phyloP scores from a whole-genome alignment of 257 asterid genomes.

The Jaltomata sinuosa region DNA sequence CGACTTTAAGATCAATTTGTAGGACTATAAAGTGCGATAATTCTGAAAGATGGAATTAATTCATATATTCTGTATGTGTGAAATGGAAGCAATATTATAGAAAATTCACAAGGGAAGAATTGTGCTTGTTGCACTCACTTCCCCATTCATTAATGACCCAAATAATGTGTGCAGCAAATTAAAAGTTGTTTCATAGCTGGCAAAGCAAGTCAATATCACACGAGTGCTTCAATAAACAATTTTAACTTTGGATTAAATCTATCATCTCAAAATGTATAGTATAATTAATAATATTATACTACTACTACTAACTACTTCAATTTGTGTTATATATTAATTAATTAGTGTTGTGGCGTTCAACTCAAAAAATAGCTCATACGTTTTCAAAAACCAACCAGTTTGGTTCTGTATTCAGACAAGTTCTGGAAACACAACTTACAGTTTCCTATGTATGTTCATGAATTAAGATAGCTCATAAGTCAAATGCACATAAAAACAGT shows the following conservation, averaged over 20 bases:
- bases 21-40: too few species aligned
- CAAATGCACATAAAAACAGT: too few species aligned
- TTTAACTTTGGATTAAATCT: background rate
- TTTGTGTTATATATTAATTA: background rate
- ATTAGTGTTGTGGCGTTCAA: background rate
- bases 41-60: background rate
- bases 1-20: too few species aligned
- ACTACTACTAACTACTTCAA: background rate
- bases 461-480: too few species aligned
- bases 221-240: background rate
- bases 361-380: background rate
- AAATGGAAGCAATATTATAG: background rate
- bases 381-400: background rate
- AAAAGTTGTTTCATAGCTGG: slow-evolving; percentile 5
- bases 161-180: background rate
- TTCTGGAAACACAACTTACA: background rate
- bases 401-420: background rate
- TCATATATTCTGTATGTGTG: background rate
- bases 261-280: background rate
- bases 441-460: background rate
- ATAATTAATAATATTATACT: background rate
- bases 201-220: background rate
- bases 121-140: background rate
- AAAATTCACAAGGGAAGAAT: background rate
- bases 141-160: background rate